phyloP scores from a whole-genome alignment of 441 rosid species.

The Corymbia calophylla region DNA sequence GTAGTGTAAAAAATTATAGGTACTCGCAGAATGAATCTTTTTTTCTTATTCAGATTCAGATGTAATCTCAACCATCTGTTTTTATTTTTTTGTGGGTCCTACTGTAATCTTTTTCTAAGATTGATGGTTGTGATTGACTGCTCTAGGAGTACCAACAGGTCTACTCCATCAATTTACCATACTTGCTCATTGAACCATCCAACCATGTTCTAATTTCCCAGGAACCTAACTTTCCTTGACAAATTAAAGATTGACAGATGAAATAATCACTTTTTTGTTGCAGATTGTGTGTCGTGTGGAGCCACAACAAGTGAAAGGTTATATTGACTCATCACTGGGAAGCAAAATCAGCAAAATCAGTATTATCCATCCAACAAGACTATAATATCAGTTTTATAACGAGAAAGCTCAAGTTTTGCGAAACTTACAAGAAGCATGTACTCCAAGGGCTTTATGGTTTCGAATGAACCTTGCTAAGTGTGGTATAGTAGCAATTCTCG shows the following conservation, averaged over 20 bases:
- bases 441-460: slow-evolving; percentile 22
- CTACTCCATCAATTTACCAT: not conserved
- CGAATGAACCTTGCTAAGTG: slow-evolving; percentile 7
- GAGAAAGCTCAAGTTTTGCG: not conserved
- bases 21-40: not conserved
- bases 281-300: not conserved
- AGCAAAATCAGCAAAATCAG: not conserved
- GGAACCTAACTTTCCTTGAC: not conserved
- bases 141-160: not conserved
- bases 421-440: slow-evolving; percentile 69
- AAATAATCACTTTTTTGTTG: not conserved
- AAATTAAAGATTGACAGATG: not conserved
- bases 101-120: not conserved
- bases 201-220: not conserved
- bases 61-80: not conserved
- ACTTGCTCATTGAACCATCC: not conserved
- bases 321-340: not conserved
- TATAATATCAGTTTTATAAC: not conserved
- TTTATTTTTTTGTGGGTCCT: not conserved
- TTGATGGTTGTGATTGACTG: not conserved
- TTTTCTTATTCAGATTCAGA: not conserved
- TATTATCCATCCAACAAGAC: not conserved
- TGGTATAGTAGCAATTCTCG: slow-evolving; percentile 28
- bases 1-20: not conserved
- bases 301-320: not conserved